Conservation (phyloP, 352 stramenopile genomes). For the Phytopythium aichiense region DNA sequence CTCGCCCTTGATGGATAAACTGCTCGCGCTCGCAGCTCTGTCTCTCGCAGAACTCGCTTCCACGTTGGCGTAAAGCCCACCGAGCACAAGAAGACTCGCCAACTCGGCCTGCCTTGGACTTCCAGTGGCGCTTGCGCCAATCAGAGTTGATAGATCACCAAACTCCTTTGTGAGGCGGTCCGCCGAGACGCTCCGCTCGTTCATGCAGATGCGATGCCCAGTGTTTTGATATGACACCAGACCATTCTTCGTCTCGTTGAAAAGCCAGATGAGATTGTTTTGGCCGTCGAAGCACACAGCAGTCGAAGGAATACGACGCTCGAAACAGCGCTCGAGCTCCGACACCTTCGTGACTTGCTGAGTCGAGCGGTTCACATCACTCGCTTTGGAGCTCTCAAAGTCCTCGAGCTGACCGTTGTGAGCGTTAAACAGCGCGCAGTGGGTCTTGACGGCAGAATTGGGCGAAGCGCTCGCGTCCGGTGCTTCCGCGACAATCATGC, state of each 20-base stretch:
- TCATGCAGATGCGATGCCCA: slow-evolving; percentile 34
- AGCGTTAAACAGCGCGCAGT: slow-evolving; percentile 51
- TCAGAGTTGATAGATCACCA: background rate
- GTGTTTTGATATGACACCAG: slow-evolving; percentile 39
- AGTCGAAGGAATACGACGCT: slow-evolving; percentile 15
- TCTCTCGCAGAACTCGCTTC: slow-evolving; percentile 3
- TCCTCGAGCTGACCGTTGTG: slow-evolving; percentile 23
- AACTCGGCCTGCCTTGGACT: slow-evolving; percentile 10
- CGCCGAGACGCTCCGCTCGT: slow-evolving; percentile 23
- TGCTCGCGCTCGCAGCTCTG: slow-evolving; percentile 30
- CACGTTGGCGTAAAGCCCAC: slow-evolving; percentile 21
- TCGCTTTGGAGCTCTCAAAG: background rate
- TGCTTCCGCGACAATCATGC: slow-evolving; percentile 15
- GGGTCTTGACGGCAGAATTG: slow-evolving; percentile 11
- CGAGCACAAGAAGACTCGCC: slow-evolving; percentile 24
- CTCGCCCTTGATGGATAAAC: background rate
- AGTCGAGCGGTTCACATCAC: background rate
- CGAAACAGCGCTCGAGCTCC: slow-evolving; percentile 12
- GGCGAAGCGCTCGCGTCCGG: slow-evolving; percentile 6
- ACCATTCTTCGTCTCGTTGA: slow-evolving; percentile 24
- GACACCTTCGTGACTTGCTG: slow-evolving; percentile 4
- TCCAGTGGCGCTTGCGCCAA: background rate
- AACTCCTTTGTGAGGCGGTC: slow-evolving; percentile 1
- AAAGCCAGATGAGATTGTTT: slow-evolving; percentile 44
- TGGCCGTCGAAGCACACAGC: slow-evolving; percentile 48